Base-by-base conservation (phyloP, 768 basidiomycete genomes). In the Naganishia antarctica region DNA sequence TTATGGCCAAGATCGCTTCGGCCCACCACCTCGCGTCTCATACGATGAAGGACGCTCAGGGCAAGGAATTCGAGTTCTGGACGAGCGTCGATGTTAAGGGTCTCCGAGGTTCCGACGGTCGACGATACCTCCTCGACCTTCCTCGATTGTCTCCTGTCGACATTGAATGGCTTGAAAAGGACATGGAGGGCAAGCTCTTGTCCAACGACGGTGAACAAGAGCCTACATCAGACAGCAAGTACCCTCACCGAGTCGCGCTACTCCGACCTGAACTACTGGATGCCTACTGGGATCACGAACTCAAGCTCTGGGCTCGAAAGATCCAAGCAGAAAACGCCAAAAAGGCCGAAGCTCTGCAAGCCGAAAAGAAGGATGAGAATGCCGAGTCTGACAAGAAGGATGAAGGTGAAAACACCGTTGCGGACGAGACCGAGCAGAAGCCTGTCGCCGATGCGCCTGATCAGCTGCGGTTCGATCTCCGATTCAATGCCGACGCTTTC, bases 401-500 rank as follows among this genome's bases (percentile, higher is more conserved):
- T 44, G 70, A 70, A 32, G 72, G 70, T 28, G 65, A 48, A 21
- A 67, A 70, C 43, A 59, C 65, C n/a, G 64, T 62, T 23, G 58
- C 61, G 23, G 64, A 37, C 49, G 60, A 62, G 40, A 53, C 64
- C 41, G 65, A 69, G 29, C 61, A 61, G 16, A 64, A 51, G 21
- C 2, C 21, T 2, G 53, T 57, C 2, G 53, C 34, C 15, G 34
- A 57, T 51, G 31, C 68, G 25, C 63, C 46, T 21, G 60, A 63
- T 49, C 61, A 46, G 47, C 60, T 53, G 41, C 70, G 78, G 47
- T 80, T 80, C 69, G 71, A 74, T 32, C 73, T 80, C 34, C 60
- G 68, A 25, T 80, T 80, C 77, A 79, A 81, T 72, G 77, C 80
- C 3, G 80, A 81, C 64, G 80, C 80, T 7, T 81, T 80, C 63